Evolutionary conservation across 345 rosid genomes (phyloP).

Genomic region (Eutrema japonicum): DNA sequence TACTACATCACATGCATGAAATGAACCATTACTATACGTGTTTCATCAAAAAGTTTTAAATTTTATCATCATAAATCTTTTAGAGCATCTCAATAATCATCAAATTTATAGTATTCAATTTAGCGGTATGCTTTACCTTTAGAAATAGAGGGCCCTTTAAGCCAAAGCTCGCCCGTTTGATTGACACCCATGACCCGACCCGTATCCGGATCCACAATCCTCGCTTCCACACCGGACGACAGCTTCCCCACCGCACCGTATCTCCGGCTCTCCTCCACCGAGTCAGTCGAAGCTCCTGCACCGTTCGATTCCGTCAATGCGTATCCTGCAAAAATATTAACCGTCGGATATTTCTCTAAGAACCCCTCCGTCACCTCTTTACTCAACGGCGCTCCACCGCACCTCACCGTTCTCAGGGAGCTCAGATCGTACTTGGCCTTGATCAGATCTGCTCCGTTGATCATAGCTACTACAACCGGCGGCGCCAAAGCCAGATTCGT

Average conservation of each 20-base stretch:
- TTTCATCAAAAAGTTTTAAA: too few relatives aligned
- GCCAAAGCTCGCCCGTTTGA: constrained; percentile 76
- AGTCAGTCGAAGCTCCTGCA: constrained; percentile 61
- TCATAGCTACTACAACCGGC: constrained; percentile 69
- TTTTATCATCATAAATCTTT: too few relatives aligned
- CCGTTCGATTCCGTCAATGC: constrained; percentile 83
- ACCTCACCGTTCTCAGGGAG: constrained; percentile 55
- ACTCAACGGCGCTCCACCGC: constrained; percentile 85
- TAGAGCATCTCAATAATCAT: too few relatives aligned
- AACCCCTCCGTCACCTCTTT: constrained; percentile 78
- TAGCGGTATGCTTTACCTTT: constrained; percentile 8
- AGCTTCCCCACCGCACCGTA: constrained; percentile 77
- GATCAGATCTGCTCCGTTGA: constrained; percentile 58
- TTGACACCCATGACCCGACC: constrained; percentile 53
- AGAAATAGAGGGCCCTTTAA: constrained; percentile 38
- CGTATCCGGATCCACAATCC: constrained; percentile 57
- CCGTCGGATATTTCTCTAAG: constrained; percentile 56
- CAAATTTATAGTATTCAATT: too few relatives aligned
- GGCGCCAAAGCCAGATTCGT: constrained; percentile 72
- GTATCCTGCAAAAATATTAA: constrained; percentile 60
- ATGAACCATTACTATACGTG: too few relatives aligned
- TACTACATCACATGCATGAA: too few relatives aligned
- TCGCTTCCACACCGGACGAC: constrained; percentile 45
- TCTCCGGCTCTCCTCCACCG: constrained; percentile 70
- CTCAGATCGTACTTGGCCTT: constrained; percentile 60